Base-by-base conservation (phyloP, 2,329 filamentous ascomycete species). In the Claviceps monticola region DNA sequence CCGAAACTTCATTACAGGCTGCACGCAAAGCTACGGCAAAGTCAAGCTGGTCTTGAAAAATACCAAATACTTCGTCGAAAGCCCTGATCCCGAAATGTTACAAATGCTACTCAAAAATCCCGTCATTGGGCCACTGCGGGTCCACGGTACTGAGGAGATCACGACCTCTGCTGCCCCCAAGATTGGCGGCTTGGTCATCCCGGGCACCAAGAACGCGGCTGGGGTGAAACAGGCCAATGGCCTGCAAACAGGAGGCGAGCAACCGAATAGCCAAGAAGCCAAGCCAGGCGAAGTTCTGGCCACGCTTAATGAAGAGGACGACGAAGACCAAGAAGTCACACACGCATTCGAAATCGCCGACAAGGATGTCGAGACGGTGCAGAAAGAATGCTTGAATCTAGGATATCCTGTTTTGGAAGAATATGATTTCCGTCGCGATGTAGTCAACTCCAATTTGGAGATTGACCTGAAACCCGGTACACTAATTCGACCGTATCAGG, bases 371-470 rank as follows among this genome's bases (percentile, higher is more conserved):
- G 89, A 95, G 68, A 77, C 77, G 2, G 90, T 97, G 1, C 88
- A 94, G 62, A 89, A 93, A 66, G 84, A 88, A 54, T 97, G 93
- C 62, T 78, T 95, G 50, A 84, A 86, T 46, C 81, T 98, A 49
- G 85, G 84, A 26, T 85, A 88, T 56, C 93, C 93, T 3, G 84
- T 95, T 8, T 79, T 96, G 8, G 90, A 97, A 66, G 93, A 98
- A 68, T 98, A 98, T 67, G 93, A 98, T 66, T 98, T 97, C 67
- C 79, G 89, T 53, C 90, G 93, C 59, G 93, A 98, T 64, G 80
- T 86, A 55, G 78, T 82, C 59, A 98, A 97, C 61, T 80, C 91
- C 1, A 95, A 88, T 49, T 73, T 98, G 38, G 89, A 97, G 53
- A 98, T 98, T 59, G 91, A 97, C 65, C 74, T 97, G 48, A 86